Evolutionary conservation across 2,329 filamentous ascomycete species (phyloP).

Genomic region (Teratosphaeria destructans): DNA sequence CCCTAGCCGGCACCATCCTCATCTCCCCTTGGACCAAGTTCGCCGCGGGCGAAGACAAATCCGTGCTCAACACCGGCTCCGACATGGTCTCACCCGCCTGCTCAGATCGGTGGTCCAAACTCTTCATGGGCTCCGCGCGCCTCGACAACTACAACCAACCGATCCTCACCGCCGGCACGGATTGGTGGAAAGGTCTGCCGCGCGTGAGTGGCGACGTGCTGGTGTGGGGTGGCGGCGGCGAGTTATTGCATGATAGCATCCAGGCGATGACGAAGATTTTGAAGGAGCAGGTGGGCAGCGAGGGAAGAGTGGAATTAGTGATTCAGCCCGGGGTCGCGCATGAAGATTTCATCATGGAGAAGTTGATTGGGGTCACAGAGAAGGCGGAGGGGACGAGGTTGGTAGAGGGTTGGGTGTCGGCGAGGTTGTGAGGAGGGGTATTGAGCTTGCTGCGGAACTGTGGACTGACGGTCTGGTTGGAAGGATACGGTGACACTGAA

Average conservation of each 20-base stretch:
- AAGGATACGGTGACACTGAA: too few species aligned
- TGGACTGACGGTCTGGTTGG: too few species aligned
- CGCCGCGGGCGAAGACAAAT: slow-evolving; percentile 31
- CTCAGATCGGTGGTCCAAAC: slow-evolving; percentile 36
- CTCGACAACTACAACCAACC: neutral
- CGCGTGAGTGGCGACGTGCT: slow-evolving; percentile 38
- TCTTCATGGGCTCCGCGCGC: slow-evolving; percentile 34
- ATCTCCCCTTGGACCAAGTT: slow-evolving; percentile 51
- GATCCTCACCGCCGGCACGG: neutral
- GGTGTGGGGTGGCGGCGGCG: slow-evolving; percentile 45
- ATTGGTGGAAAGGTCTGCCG: slow-evolving; percentile 44
- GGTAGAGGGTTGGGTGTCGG: slow-evolving; percentile 30
- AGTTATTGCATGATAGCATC: slow-evolving; percentile 49
- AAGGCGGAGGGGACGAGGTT: slow-evolving; percentile 25
- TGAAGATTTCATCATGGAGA: slow-evolving; percentile 33
- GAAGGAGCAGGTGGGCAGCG: slow-evolving; percentile 28
- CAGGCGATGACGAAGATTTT: slow-evolving; percentile 40
- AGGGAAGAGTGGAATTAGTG: slow-evolving; percentile 24
- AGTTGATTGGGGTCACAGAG: slow-evolving; percentile 29
- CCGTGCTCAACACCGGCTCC: slow-evolving; percentile 37
- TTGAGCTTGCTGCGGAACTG: too few species aligned
- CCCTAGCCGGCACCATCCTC: slow-evolving; percentile 42
- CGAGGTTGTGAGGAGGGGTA: slow-evolving; percentile 20
- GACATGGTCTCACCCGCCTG: slow-evolving; percentile 39
- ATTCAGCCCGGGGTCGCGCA: slow-evolving; percentile 29